These are phyloP conservation scores for Aristolochia contorta DNA, from an alignment of 164 flowering plant species.

Conservation along the genomic window DNA sequence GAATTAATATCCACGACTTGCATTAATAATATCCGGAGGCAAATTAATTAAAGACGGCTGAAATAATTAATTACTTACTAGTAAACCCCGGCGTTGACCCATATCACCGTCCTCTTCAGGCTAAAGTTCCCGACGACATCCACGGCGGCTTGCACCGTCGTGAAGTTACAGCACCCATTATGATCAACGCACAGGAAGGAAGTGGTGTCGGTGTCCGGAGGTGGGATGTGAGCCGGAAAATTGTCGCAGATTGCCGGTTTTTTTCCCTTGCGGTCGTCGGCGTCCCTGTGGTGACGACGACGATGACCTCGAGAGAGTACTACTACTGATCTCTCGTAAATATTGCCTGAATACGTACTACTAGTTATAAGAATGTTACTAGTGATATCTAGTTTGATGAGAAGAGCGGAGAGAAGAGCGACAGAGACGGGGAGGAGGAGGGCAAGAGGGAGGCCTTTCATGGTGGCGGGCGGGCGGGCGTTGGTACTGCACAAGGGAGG, in stretches of 20 bases:
- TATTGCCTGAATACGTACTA: no score
- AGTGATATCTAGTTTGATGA: conserved; percentile 9
- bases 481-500: conserved; percentile 6
- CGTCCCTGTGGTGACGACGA: conserved; percentile 16
- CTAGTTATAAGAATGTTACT: no score
- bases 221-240: conserved; percentile 46
- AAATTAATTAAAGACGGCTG: no score
- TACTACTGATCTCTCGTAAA: no score
- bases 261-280: conserved; percentile 7
- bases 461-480: conserved; percentile 5
- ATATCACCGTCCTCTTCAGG: conserved; percentile 55
- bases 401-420: conserved; percentile 21
- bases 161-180: conserved; percentile 87
- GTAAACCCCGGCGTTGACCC: conserved; percentile 80
- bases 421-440: conserved; percentile 33
- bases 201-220: conserved; percentile 58
- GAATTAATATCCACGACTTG: no score
- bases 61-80: conserved; percentile 33
- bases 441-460: conserved; percentile 18
- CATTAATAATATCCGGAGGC: no score
- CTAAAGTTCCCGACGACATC: conserved; percentile 45
- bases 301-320: conserved; percentile 10
- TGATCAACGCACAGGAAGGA: conserved; percentile 63
- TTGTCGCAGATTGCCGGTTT: conserved; percentile 40
- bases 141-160: conserved; percentile 77